Percentiles rank a stretch among this genome's conserved stretches.
phyloP scores from a whole-genome alignment of 129 eudicot species.

The Flaveria brownii region DNA sequence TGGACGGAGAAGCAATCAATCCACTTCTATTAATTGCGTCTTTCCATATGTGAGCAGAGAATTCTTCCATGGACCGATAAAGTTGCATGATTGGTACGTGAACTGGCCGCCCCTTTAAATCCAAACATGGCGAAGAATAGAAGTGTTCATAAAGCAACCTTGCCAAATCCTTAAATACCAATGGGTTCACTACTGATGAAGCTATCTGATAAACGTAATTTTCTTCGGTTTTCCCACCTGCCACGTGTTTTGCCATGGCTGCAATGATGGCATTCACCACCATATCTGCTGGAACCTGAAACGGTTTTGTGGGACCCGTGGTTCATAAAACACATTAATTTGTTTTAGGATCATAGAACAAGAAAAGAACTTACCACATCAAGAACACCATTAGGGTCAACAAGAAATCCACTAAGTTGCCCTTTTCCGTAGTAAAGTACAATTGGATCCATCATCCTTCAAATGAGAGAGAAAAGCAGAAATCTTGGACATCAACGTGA shows the following conservation, averaged over 20 bases:
- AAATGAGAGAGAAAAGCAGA: slow-evolving; percentile 9
- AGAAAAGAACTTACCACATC: slow-evolving; percentile 67
- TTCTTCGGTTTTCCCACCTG: slow-evolving; percentile 56
- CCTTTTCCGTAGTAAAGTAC: slow-evolving; percentile 91
- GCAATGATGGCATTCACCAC: slow-evolving; percentile 92
- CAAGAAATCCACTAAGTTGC: slow-evolving; percentile 89
- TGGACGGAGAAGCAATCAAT: slow-evolving; percentile 33
- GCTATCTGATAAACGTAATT: slow-evolving; percentile 79
- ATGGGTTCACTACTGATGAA: slow-evolving; percentile 89
- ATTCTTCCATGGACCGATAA: slow-evolving; percentile 78
- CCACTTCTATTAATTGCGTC: slow-evolving; percentile 60
- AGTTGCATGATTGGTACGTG: slow-evolving; percentile 77
- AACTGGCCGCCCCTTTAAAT: slow-evolving; percentile 74
- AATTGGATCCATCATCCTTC: slow-evolving; percentile 98
- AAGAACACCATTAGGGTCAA: slow-evolving; percentile 87
- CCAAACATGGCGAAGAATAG: slow-evolving; percentile 63
- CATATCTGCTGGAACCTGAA: slow-evolving; percentile 97
- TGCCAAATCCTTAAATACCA: slow-evolving; percentile 76
- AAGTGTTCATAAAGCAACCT: slow-evolving; percentile 75
- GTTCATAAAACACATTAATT: not conserved
- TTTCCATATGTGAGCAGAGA: slow-evolving; percentile 79
- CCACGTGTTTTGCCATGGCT: slow-evolving; percentile 92
- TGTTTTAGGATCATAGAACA: not conserved
- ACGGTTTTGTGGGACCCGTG: not conserved
- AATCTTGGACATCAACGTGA: not conserved